phyloP scores from a whole-genome alignment of 179 eudicot genomes.

The Corrigiola litoralis region DNA sequence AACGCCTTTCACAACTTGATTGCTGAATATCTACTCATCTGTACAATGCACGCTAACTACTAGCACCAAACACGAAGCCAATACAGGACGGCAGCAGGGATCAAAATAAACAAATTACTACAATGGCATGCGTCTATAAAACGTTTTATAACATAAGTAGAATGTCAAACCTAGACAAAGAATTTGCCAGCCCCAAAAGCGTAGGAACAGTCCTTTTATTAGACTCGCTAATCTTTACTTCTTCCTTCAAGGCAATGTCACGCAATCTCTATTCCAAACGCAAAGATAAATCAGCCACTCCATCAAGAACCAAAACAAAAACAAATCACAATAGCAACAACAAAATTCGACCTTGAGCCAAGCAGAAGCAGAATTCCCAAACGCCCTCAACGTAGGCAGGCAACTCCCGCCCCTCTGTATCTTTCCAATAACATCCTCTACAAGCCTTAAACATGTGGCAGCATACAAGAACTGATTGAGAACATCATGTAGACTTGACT shows the following conservation, averaged over 20 bases:
- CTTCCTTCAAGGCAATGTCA: constrained; percentile 80
- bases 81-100: background rate
- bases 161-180: constrained; percentile 75
- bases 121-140: background rate
- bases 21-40: background rate
- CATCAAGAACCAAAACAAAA: constrained; percentile 13
- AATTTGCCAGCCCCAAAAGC: constrained; percentile 74
- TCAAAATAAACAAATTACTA: background rate
- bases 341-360: constrained; percentile 68
- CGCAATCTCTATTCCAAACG: constrained; percentile 58
- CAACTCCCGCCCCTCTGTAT: constrained; percentile 38
- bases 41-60: background rate
- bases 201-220: constrained; percentile 48
- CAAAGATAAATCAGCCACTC: constrained; percentile 23
- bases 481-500: constrained; percentile 53
- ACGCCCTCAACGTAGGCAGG: constrained; percentile 76
- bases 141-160: background rate
- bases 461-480: constrained; percentile 68
- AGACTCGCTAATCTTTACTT: constrained; percentile 44
- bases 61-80: background rate
- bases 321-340: background rate
- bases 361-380: constrained; percentile 50
- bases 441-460: constrained; percentile 74
- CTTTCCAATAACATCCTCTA: constrained; percentile 39
- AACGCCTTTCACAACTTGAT: no score